phyloP scores from a whole-genome alignment of 495 filamentous ascomycete genomes.

The Hypoxylon fuscum region DNA sequence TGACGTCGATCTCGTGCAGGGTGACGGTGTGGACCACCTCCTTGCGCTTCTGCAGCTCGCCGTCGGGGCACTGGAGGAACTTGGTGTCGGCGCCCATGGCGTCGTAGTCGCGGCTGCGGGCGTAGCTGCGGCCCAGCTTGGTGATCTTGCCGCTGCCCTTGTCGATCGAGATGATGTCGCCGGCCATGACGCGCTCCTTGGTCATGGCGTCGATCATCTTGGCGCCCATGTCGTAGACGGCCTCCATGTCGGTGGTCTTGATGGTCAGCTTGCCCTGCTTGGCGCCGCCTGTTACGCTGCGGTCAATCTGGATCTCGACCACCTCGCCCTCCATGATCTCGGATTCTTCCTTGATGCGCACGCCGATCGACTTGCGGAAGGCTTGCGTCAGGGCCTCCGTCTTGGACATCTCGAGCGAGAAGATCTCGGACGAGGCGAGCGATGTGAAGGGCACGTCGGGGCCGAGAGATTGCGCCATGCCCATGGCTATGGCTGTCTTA shows the following conservation, averaged over 20 bases:
- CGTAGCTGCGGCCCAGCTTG: conserved; percentile 92
- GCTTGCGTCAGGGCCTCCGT: conserved; percentile 97
- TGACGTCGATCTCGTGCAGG: conserved; percentile 98
- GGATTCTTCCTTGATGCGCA: conserved; percentile 96
- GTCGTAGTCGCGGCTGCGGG: conserved; percentile 95
- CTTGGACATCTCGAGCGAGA: conserved; percentile 98
- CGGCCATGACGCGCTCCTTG: conserved; percentile 97
- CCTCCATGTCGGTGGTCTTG: conserved; percentile 99
- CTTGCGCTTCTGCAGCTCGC: conserved; percentile 95
- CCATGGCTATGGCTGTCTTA: conserved; percentile 98
- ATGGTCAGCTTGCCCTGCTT: conserved; percentile 99
- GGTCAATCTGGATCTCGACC: conserved; percentile 98
- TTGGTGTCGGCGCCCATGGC: conserved; percentile 99
- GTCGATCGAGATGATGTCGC: conserved; percentile 97
- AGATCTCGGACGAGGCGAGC: conserved; percentile 94
- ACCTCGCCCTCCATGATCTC: conserved; percentile 99
- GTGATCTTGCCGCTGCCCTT: conserved; percentile 98
- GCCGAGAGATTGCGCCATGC: conserved; percentile 95
- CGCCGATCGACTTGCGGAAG: conserved; percentile 95
- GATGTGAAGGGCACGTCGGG: conserved; percentile 95
- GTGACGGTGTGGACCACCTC: conserved; percentile 97
- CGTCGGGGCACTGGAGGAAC: conserved; percentile 98
- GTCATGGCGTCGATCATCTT: conserved; percentile 99
- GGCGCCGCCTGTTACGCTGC: conserved; percentile 93
- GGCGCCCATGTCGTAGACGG: conserved; percentile 97